A percentile compares a stretch with the other conserved stretches of the same genome.
phyloP scores from a whole-genome alignment of 768 basidiomycete species.

The Suillus occidentalis region DNA sequence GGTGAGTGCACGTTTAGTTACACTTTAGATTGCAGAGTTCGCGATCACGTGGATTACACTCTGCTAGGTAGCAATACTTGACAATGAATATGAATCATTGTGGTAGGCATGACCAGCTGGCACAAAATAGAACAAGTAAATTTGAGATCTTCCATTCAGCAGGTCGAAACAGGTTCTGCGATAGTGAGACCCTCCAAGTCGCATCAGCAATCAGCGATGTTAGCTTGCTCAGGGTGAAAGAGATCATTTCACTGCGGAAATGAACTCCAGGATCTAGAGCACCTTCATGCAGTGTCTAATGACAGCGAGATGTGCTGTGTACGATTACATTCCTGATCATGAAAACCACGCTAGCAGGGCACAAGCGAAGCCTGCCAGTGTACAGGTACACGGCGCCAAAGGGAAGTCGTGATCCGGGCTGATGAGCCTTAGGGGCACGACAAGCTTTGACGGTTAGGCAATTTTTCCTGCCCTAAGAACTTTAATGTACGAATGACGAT shows the following conservation, averaged over 20 bases:
- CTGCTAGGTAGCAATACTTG: background rate
- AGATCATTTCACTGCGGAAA: background rate
- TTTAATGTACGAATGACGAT: background rate
- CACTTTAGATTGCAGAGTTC: background rate
- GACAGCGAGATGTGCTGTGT: background rate
- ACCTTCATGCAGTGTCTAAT: background rate
- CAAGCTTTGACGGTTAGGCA: background rate
- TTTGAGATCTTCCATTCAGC: background rate
- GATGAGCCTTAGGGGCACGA: background rate
- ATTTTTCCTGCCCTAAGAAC: too few species aligned
- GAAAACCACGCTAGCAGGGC: background rate
- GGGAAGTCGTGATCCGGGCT: background rate
- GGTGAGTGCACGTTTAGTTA: background rate
- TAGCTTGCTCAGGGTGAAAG: background rate
- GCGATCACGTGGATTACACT: background rate
- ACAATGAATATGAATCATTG: background rate
- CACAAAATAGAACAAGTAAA: background rate
- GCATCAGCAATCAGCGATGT: background rate
- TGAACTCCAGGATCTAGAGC: background rate
- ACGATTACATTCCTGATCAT: background rate
- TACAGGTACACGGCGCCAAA: background rate
- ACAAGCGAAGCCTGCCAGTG: background rate
- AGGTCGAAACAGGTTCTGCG: background rate
- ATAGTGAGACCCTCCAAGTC: background rate
- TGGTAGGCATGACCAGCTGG: background rate